Base-by-base conservation (phyloP, 2,329 filamentous ascomycete genomes). In the Paecilomyces niveus region DNA sequence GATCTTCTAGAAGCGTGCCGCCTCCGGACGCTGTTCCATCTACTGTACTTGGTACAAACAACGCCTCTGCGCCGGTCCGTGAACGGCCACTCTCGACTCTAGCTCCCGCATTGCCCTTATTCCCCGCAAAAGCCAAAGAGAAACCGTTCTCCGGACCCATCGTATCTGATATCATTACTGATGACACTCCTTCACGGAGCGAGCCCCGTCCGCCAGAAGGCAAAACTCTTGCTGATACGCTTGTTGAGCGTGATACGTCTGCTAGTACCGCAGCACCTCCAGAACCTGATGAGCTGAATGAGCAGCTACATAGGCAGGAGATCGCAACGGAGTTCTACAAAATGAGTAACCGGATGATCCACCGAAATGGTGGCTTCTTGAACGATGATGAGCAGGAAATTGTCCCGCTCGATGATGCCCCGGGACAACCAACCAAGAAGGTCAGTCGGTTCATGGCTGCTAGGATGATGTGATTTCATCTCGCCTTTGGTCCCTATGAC, bases 271-370 rank as follows among this genome's bases (percentile, higher is more conserved):
- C 64, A 10, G 57, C 61, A 1, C 74, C 63, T 57, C 76, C 76
- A 1, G 78, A 81, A 60, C 84, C 85, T 0, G 84, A 89, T 64
- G 87, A 89, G 63, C 79, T 93, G 45, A 89, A 96, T 65, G 84
- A 89, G 4, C 80, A 85, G 21, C 77, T 92, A 31, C 79, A 93
- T 55, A 83, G 89, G 56, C 86, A 89, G 62, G 89, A 96, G 71
- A 86, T 96, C 13, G 87, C 89, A 7, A 84, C 85, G 39, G 89
- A 95, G 69, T 96, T 96, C 72, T 89, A 96, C 71, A 86, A 85
- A 52, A 81, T 90, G 72, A 88, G 93, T 21, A 96, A 92, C 70
- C 85, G 84, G 67, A 87, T 95, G 74, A 92, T 97, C 57, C 85
- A 91, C 64, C 83, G 86, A 65, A 85, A 94, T 66, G 92, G 92